Conservation (phyloP, 2,329 filamentous ascomycete genomes). For the Pyricularia grisea region DNA sequence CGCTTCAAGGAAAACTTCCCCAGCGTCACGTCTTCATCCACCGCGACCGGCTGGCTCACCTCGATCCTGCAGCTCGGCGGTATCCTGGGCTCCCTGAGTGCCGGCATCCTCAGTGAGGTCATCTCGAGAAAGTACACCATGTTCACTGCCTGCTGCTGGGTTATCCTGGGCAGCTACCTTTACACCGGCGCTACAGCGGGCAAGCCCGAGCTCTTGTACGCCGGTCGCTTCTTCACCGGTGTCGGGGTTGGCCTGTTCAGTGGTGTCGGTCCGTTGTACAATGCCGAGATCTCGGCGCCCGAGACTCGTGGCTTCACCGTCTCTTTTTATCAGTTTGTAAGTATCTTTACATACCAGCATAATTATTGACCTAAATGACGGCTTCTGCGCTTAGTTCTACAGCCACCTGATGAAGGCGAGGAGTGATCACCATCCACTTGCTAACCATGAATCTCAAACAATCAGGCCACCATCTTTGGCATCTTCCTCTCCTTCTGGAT, state of each 20-base stretch:
- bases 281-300: conserved; percentile 46
- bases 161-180: conserved; percentile 33
- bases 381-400: no score
- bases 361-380: no score
- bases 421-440: background rate
- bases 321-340: conserved; percentile 50
- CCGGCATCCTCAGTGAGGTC: conserved; percentile 37
- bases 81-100: conserved; percentile 35
- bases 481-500: conserved; percentile 43
- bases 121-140: conserved; percentile 43
- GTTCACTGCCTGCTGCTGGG: conserved; percentile 37
- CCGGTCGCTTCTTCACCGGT: conserved; percentile 18
- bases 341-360: background rate
- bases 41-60: conserved; percentile 40
- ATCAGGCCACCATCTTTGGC: conserved; percentile 39
- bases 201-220: conserved; percentile 18
- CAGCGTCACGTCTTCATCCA: conserved; percentile 31
- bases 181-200: conserved; percentile 30
- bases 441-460: background rate
- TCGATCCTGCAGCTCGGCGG: conserved; percentile 40
- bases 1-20: conserved; percentile 40
- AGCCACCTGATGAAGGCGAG: no score
- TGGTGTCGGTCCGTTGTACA: conserved; percentile 35
- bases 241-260: conserved; percentile 38
- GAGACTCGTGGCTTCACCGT: conserved; percentile 60